Percentiles rank a stretch among this genome's conserved stretches.
phyloP scores from a whole-genome alignment of 768 basidiomycete genomes.

The Leucosporidium creatinivorum region DNA sequence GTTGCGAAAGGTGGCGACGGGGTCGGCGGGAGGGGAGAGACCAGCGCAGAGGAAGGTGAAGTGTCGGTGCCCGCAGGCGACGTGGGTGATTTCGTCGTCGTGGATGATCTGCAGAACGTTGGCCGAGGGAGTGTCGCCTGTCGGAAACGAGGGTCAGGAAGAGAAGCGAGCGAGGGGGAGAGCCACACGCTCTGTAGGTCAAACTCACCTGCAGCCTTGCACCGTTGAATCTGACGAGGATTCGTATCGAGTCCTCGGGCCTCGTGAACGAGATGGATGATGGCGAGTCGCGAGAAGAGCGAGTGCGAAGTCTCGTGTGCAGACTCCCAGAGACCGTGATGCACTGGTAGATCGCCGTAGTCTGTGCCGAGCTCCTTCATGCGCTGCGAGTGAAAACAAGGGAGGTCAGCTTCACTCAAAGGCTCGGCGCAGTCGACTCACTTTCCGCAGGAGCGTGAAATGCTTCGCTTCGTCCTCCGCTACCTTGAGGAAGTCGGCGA shows the following conservation, averaged over 20 bases:
- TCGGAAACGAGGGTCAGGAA: too few relatives aligned
- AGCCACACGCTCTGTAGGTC: slow-evolving; percentile 39
- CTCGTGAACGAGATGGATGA: slow-evolving; percentile 80
- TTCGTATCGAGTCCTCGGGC: slow-evolving; percentile 78
- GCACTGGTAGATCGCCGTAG: slow-evolving; percentile 64
- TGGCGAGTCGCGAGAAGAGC: slow-evolving; percentile 63
- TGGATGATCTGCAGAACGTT: slow-evolving; percentile 66
- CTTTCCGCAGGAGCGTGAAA: not conserved
- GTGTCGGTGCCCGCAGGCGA: slow-evolving; percentile 51
- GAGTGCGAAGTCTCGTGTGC: slow-evolving; percentile 61
- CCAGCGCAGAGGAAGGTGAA: slow-evolving; percentile 25
- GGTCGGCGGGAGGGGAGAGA: slow-evolving; percentile 45
- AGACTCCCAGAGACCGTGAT: slow-evolving; percentile 69
- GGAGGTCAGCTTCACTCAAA: slow-evolving; percentile 52
- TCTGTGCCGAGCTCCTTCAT: slow-evolving; percentile 52
- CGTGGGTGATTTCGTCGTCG: slow-evolving; percentile 41
- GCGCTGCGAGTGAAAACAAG: slow-evolving; percentile 59
- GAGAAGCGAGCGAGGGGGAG: too few relatives aligned
- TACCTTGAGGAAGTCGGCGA: slow-evolving; percentile 73
- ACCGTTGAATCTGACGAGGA: slow-evolving; percentile 67
- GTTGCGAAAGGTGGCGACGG: slow-evolving; percentile 59
- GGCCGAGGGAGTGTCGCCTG: slow-evolving; percentile 45
- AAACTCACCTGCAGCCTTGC: slow-evolving; percentile 56
- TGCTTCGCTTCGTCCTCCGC: slow-evolving; percentile 62
- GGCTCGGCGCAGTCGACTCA: not conserved